Evolutionary conservation across 768 basidiomycete genomes (phyloP).

Genomic region (Phlegmacium glaucopus): DNA sequence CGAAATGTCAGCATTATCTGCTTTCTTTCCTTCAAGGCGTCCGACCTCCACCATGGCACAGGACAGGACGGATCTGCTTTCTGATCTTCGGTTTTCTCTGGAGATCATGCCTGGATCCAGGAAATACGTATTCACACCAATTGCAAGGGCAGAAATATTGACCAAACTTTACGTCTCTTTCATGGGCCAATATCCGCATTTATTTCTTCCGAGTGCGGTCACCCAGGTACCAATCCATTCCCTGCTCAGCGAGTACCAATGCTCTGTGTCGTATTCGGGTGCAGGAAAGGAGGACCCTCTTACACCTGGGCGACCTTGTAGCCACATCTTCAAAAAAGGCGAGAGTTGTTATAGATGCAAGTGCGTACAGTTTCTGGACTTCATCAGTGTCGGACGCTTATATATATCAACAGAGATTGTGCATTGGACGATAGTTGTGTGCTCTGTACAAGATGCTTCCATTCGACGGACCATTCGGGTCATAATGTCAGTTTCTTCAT

Average conservation of each 20-base stretch:
- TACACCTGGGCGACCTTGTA: constrained; percentile 73
- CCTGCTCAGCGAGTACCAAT: constrained; percentile 70
- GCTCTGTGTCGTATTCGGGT: constrained; percentile 49
- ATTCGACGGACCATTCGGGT: constrained; percentile 76
- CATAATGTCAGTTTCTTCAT: constrained; percentile 96
- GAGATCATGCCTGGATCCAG: constrained; percentile 80
- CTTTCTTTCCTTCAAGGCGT: constrained; percentile 23
- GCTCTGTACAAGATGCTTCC: constrained; percentile 87
- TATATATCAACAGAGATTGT: constrained; percentile 65
- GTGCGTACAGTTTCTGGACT: constrained; percentile 43
- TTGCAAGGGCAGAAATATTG: constrained; percentile 78
- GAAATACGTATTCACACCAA: constrained; percentile 72
- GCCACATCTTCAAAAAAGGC: constrained; percentile 84
- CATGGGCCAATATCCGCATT: constrained; percentile 71
- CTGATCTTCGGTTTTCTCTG: constrained; percentile 70
- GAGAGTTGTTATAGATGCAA: constrained; percentile 94
- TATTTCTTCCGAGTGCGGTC: constrained; percentile 69
- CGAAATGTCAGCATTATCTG: constrained; percentile 14
- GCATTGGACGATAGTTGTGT: constrained; percentile 88
- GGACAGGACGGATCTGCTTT: constrained; percentile 48
- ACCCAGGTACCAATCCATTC: constrained; percentile 59
- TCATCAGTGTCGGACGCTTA: constrained; percentile 1
- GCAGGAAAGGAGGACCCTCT: constrained; percentile 58
- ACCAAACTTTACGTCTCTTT: constrained; percentile 78
- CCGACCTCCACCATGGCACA: constrained; percentile 10